These are phyloP conservation scores for Fusarium haematococcum DNA, from an alignment of 2,329 filamentous ascomycete species.

Conservation along the genomic window DNA sequence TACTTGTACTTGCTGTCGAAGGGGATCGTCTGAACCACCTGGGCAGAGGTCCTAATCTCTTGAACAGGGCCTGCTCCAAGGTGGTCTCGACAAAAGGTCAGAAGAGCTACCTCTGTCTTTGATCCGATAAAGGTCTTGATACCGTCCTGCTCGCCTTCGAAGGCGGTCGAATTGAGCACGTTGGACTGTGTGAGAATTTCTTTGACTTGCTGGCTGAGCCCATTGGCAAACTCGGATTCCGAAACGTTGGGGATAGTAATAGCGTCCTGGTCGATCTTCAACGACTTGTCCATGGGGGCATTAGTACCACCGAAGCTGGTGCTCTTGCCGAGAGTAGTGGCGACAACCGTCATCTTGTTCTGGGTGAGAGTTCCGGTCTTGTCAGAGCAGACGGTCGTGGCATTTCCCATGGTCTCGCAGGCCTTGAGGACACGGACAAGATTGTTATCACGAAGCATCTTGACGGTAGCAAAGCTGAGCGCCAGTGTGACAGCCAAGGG, in stretches of 20 bases:
- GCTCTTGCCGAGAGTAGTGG: conserved; percentile 69
- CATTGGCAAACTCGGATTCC: conserved; percentile 44
- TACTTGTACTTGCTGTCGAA: conserved; percentile 68
- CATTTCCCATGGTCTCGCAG: conserved; percentile 80
- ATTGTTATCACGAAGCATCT: conserved; percentile 78
- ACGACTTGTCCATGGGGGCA: conserved; percentile 36
- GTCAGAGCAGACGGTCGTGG: conserved; percentile 81
- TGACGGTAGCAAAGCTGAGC: conserved; percentile 75
- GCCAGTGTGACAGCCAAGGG: conserved; percentile 76
- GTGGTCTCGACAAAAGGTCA: conserved; percentile 62
- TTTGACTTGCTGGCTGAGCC: conserved; percentile 42
- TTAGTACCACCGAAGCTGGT: conserved; percentile 47
- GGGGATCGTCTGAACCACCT: conserved; percentile 63
- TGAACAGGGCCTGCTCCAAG: conserved; percentile 61
- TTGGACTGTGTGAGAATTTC: conserved; percentile 74
- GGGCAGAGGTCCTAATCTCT: conserved; percentile 59
- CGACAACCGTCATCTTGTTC: conserved; percentile 81
- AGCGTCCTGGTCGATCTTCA: conserved; percentile 33
- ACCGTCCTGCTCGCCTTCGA: conserved; percentile 62
- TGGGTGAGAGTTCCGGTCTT: conserved; percentile 60
- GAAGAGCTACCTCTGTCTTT: conserved; percentile 67
- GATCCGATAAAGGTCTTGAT: conserved; percentile 63
- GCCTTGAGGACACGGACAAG: conserved; percentile 74
- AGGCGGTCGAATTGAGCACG: conserved; percentile 69
- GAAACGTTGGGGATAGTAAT: conserved; percentile 43